Evolutionary conservation across 129 eudicot species (phyloP).

Genomic region (Pulicaria dysenterica): DNA sequence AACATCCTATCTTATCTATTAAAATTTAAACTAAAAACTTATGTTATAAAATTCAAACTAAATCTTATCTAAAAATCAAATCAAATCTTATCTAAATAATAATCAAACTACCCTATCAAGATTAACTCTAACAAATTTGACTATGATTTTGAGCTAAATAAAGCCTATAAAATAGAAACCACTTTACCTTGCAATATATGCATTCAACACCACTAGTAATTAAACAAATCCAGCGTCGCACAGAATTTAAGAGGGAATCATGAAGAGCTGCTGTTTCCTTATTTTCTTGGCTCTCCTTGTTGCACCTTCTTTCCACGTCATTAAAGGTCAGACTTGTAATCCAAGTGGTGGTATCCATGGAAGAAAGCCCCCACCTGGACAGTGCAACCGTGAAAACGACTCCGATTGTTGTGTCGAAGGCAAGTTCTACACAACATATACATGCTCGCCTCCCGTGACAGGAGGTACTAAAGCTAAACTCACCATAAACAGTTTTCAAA

Average conservation of each 20-base stretch:
- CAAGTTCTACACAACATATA: slow-evolving; percentile 41
- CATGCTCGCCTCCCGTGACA: slow-evolving; percentile 48
- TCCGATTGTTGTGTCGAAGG: slow-evolving; percentile 49
- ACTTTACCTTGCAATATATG: not conserved
- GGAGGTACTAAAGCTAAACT: slow-evolving; percentile 45
- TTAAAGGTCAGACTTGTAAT: slow-evolving; percentile 38
- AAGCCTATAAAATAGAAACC: not conserved
- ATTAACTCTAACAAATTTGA: too few species aligned
- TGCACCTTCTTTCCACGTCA: not conserved
- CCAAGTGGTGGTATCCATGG: slow-evolving; percentile 45
- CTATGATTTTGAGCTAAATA: not conserved
- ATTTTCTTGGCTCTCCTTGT: slow-evolving; percentile 18
- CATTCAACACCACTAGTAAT: not conserved
- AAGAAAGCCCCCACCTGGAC: slow-evolving; percentile 42
- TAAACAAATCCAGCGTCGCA: not conserved
- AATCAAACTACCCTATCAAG: too few species aligned
- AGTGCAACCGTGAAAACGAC: slow-evolving; percentile 38
- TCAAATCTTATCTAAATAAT: too few species aligned
- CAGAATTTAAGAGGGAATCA: not conserved
- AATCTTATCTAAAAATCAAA: too few species aligned
- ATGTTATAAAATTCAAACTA: too few species aligned
- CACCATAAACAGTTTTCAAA: slow-evolving; percentile 47
- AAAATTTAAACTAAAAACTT: too few species aligned
- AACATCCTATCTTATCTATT: too few species aligned
- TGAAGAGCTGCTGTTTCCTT: slow-evolving; percentile 31